phyloP scores from a whole-genome alignment of 805 yeast genomes.

The Brettanomyces naardenensis region DNA sequence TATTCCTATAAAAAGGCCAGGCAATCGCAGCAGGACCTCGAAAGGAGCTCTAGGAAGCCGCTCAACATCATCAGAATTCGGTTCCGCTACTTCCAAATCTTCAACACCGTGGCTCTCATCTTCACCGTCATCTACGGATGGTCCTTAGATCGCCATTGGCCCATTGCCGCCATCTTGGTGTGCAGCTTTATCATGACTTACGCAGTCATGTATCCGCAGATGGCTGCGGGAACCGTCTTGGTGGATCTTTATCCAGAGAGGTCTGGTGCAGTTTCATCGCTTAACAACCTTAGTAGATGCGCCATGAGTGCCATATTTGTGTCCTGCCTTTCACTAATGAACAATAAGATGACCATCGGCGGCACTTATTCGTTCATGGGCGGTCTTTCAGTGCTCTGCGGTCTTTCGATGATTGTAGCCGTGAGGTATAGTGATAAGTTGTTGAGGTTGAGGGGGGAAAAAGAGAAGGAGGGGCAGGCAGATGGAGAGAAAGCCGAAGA shows the following conservation, averaged over 20 bases:
- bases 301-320: conserved; percentile 56
- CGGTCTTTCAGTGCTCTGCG: no score
- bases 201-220: conserved; percentile 46
- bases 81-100: neutral
- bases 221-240: conserved; percentile 52
- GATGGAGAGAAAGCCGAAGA: no score
- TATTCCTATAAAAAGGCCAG: conserved; percentile 31
- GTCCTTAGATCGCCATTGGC: conserved; percentile 47
- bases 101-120: neutral
- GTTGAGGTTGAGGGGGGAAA: no score
- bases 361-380: conserved; percentile 70
- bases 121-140: conserved; percentile 54
- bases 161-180: conserved; percentile 48
- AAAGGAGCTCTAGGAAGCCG: no score
- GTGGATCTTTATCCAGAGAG: conserved; percentile 65
- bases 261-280: conserved; percentile 65
- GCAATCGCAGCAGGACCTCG: neutral
- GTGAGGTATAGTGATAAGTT: no score
- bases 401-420: no score
- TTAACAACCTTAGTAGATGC: conserved; percentile 68
- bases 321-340: conserved; percentile 59
- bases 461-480: no score
- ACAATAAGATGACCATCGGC: conserved; percentile 47
- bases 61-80: neutral
- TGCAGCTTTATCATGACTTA: conserved; percentile 47